phyloP scores from a whole-genome alignment of 202 grass and related monocot species.

The Eragrostis tef region DNA sequence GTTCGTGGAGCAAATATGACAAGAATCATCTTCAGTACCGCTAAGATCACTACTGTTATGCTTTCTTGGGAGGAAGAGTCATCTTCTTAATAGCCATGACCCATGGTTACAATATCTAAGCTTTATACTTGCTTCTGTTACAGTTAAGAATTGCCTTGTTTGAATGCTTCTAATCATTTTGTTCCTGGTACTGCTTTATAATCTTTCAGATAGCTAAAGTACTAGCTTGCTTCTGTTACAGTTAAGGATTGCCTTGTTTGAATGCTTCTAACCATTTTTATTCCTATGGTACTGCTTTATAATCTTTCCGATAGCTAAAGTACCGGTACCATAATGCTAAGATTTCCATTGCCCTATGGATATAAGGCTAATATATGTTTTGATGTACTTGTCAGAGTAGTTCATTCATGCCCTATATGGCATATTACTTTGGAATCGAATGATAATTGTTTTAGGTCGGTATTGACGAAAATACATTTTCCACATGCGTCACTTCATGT shows the following conservation, averaged over 20 bases:
- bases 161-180: constrained; percentile 42
- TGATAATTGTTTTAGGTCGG: not conserved
- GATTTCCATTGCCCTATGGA: constrained; percentile 40
- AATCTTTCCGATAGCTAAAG: constrained; percentile 1
- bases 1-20: constrained; percentile 62
- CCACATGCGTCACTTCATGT: not conserved
- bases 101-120: constrained; percentile 46
- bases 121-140: constrained; percentile 38
- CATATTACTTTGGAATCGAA: constrained; percentile 15
- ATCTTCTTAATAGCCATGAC: constrained; percentile 46
- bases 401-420: constrained; percentile 25
- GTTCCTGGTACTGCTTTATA: no score
- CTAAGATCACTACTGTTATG: constrained; percentile 45
- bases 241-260: constrained; percentile 49
- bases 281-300: constrained; percentile 29
- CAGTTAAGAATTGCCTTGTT: constrained; percentile 49
- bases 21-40: constrained; percentile 60
- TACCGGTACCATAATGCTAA: constrained; percentile 19
- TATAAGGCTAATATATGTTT: constrained; percentile 41
- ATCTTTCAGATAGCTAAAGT: no score
- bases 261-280: constrained; percentile 41
- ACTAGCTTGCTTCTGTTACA: constrained; percentile 27
- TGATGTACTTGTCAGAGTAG: constrained; percentile 18
- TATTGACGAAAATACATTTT: constrained; percentile 10
- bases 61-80: constrained; percentile 32